Percentiles rank a stretch among this genome's conserved stretches.
These are phyloP conservation scores for Limnanthes douglasii DNA, from an alignment of 345 rosid species.

Conservation along the genomic window DNA sequence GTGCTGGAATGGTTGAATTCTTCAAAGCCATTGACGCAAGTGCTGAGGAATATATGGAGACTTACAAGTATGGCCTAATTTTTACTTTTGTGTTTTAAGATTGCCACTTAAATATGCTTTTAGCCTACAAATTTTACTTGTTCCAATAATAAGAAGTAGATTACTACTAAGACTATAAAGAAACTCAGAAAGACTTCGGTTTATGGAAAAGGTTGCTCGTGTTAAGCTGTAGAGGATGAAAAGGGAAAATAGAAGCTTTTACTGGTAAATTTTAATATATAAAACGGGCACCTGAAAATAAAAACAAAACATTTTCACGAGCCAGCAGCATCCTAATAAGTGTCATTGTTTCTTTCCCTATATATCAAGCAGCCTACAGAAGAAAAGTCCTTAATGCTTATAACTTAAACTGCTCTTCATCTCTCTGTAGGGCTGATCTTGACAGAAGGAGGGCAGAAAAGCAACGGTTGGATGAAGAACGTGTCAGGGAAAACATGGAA, in stretches of 20 bases:
- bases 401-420: not conserved
- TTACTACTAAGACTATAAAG: too few relatives aligned
- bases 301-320: not conserved
- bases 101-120: not conserved
- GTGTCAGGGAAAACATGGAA: conserved; percentile 40
- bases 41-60: conserved; percentile 60
- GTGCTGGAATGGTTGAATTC: conserved; percentile 63
- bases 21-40: conserved; percentile 62
- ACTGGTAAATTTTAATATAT: not conserved
- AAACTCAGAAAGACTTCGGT: too few relatives aligned
- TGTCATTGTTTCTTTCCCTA: too few relatives aligned
- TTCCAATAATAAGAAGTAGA: too few relatives aligned
- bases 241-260: too few relatives aligned
- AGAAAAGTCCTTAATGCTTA: too few relatives aligned
- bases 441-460: conserved; percentile 69
- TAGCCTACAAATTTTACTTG: not conserved
- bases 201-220: too few relatives aligned
- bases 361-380: too few relatives aligned
- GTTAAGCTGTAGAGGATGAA: too few relatives aligned
- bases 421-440: conserved; percentile 44
- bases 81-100: not conserved
- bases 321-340: too few relatives aligned
- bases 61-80: conserved; percentile 32
- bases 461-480: conserved; percentile 51
- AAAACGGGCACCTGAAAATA: not conserved